Percentiles rank a stretch among this genome's conserved stretches.
These are phyloP conservation scores for Paragyromitra xinjiangensis DNA, from an alignment of 495 filamentous ascomycete genomes.

Conservation along the genomic window DNA sequence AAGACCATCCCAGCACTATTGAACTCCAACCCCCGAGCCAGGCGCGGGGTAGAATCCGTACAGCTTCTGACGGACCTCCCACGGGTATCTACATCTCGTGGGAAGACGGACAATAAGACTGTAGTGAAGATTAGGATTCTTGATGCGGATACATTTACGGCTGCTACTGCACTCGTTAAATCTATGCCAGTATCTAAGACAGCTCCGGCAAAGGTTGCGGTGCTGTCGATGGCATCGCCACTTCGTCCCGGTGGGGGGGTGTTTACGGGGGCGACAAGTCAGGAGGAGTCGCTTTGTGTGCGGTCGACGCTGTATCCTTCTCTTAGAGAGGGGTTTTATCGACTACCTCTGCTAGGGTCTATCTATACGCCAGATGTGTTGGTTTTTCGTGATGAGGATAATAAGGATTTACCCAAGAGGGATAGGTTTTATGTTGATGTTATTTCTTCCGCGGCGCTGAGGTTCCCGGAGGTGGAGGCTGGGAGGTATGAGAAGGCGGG, in stretches of 20 bases:
- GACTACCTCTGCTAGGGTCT: constrained; percentile 63
- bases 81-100: constrained; percentile 28
- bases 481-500: constrained; percentile 39
- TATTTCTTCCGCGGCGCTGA: constrained; percentile 67
- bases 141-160: constrained; percentile 63
- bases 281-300: constrained; percentile 74
- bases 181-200: constrained; percentile 53
- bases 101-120: constrained; percentile 28
- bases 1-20: constrained; percentile 65
- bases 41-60: constrained; percentile 62
- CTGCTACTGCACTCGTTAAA: constrained; percentile 54
- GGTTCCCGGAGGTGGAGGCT: constrained; percentile 61
- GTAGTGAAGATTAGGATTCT: constrained; percentile 56
- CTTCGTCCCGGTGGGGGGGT: constrained; percentile 67
- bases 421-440: constrained; percentile 66
- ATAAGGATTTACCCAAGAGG: constrained; percentile 59
- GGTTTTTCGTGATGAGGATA: constrained; percentile 61
- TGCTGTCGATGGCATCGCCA: constrained; percentile 73
- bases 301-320: constrained; percentile 69
- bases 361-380: constrained; percentile 69
- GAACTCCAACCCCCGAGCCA: constrained; percentile 62
- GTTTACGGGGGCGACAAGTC: constrained; percentile 66
- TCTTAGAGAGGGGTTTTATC: constrained; percentile 67
- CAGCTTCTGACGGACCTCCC: constrained; percentile 63
- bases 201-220: constrained; percentile 59